phyloP scores from a whole-genome alignment of 345 rosid genomes.

The Brassica carinata region DNA sequence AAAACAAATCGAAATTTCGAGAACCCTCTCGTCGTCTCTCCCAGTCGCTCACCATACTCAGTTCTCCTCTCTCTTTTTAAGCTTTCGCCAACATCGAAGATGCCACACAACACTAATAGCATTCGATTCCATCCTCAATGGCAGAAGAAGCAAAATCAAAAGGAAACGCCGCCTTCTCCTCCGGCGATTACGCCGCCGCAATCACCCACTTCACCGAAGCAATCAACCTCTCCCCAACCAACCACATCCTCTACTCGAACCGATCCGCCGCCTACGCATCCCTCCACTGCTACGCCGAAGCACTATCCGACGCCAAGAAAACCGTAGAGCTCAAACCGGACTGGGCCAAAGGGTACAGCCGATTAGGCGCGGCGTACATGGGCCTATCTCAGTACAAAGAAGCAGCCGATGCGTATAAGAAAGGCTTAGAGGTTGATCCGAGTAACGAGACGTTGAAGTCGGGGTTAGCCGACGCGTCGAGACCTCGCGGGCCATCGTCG shows the following conservation, averaged over 20 bases:
- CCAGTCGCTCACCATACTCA: neutral
- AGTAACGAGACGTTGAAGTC: constrained; percentile 73
- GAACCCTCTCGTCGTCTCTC: constrained; percentile 28
- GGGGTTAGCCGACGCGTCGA: constrained; percentile 66
- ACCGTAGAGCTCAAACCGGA: constrained; percentile 92
- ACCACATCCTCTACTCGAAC: constrained; percentile 89
- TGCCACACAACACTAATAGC: constrained; percentile 5
- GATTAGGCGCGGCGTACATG: constrained; percentile 83
- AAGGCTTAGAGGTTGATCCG: constrained; percentile 84
- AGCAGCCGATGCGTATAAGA: constrained; percentile 67
- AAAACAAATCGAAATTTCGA: constrained; percentile 24
- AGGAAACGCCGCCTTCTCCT: constrained; percentile 92
- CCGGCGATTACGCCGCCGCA: constrained; percentile 76
- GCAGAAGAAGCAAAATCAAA: constrained; percentile 81
- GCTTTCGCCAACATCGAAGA: neutral
- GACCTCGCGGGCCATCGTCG: constrained; percentile 45
- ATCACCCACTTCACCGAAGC: constrained; percentile 83
- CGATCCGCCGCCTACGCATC: constrained; percentile 95
- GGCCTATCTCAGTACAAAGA: constrained; percentile 62
- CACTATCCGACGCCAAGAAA: constrained; percentile 78
- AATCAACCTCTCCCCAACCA: constrained; percentile 66
- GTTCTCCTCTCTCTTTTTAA: neutral
- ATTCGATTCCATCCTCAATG: constrained; percentile 35
- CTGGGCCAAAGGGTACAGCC: constrained; percentile 94
- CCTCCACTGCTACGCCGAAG: constrained; percentile 65